Percentiles rank a stretch among this genome's conserved stretches.
Conservation (phyloP, 352 stramenopile species). For the Aphanomyces invadans region DNA sequence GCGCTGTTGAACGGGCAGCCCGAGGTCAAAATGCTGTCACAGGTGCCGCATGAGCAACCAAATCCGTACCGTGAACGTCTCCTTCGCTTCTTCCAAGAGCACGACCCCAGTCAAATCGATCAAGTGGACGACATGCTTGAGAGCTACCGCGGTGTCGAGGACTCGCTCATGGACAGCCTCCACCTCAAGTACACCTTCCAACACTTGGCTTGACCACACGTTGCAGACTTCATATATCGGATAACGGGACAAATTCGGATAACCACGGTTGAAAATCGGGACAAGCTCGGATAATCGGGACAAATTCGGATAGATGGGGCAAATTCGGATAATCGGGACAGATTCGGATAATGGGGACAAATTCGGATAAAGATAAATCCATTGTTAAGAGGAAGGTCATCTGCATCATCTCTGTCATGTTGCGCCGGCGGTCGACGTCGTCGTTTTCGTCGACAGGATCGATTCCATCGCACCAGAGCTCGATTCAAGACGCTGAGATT, state of each 20-base stretch:
- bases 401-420: neutral
- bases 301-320: neutral
- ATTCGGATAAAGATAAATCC: neutral
- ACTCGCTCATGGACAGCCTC: conserved; percentile 68
- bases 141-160: conserved; percentile 65
- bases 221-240: too few species aligned
- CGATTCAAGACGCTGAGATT: neutral
- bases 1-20: conserved; percentile 57
- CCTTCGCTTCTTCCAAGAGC: conserved; percentile 51
- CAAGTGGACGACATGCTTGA: conserved; percentile 72
- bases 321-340: neutral
- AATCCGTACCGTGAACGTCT: conserved; percentile 48
- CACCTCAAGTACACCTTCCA: conserved; percentile 81
- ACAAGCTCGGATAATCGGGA: neutral
- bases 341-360: neutral
- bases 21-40: neutral
- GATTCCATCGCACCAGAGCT: neutral
- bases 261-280: too few species aligned
- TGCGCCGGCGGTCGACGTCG: neutral
- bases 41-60: neutral
- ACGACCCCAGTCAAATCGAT: conserved; percentile 51
- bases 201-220: conserved; percentile 31
- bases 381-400: neutral
- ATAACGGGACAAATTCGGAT: too few species aligned
- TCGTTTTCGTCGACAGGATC: neutral